Evolutionary conservation across 805 yeast genomes (phyloP), one percentile per base, ranked within the genome.

Genomic region (Candida awuae): DNA sequence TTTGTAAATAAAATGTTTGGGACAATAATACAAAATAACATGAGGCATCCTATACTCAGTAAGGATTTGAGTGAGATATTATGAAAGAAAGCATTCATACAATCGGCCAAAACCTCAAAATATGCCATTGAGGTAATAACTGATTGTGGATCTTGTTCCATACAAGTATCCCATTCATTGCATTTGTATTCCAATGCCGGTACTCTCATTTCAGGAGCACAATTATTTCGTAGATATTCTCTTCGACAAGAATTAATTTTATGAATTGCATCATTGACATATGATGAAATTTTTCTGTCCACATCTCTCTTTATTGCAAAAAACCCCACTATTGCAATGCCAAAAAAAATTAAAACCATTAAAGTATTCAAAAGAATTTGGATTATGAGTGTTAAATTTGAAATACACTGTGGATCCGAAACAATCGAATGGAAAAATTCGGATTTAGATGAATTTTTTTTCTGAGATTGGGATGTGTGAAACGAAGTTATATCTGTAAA

Each of bases 161-260:
- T 84, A 57, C 98, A 92, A 41, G 70, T 71, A 44, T 75, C 80
- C 92, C 94, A 85, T 26, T 67, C 68, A 26, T 70, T 65, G 58
- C 98, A 90, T 12, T 73, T 63, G 2, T 61, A 58, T 49, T 81
- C 92, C 14, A 86, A 57, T 0, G 85, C 87, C 0, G 95, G 95
- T 0, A 78, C 88, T 12, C 90, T 64, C 33, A 52, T 49, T 3
- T 67, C 77, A 4, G 75, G 73, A 2, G 73, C 67, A 55, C 98
- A 90, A 47, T 79, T 73, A 58, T 90, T 88, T 21, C 77, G 59
- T 12, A 70, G 57, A 53, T 81, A 90, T 41, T 84, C 80, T 27
- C 78, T 65, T 6, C 80, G 65, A 59, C 98, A 90, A 22, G 64
- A 44, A 12, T 79, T 70, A 35, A 84, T 83, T 49, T 80, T 83